Percentiles rank a stretch among this genome's conserved stretches.
Conservation (phyloP, 2,329 filamentous ascomycete genomes). For the Geoglossum cookeanum region DNA sequence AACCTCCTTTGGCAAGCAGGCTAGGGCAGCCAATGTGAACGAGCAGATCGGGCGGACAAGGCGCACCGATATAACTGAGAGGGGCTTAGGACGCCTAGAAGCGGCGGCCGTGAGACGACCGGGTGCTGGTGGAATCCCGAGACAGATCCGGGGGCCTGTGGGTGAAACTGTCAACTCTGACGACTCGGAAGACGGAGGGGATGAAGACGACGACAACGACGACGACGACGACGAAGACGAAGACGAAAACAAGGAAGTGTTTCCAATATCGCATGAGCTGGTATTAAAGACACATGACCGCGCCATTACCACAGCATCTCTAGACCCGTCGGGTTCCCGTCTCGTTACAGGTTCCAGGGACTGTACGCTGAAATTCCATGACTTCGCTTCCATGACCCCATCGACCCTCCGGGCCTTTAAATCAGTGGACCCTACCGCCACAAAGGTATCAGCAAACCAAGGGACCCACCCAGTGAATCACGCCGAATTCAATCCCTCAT, state of each 20-base stretch:
- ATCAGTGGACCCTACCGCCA: conserved; percentile 67
- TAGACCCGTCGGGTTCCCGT: conserved; percentile 70
- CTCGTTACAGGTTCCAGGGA: conserved; percentile 84
- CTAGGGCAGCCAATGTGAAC: conserved; percentile 51
- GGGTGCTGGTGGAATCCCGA: conserved; percentile 7
- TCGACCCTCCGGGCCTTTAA: conserved; percentile 89
- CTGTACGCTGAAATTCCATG: conserved; percentile 79
- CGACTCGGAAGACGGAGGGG: neutral
- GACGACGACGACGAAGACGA: conserved; percentile 34
- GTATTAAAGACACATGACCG: conserved; percentile 82
- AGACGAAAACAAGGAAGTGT: conserved; percentile 65
- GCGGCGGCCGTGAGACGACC: conserved; percentile 12
- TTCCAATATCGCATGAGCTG: conserved; percentile 82
- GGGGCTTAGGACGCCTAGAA: conserved; percentile 16
- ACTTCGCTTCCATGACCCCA: conserved; percentile 89
- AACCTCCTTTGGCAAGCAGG: conserved; percentile 67
- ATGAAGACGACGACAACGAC: neutral
- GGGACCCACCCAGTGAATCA: conserved; percentile 82
- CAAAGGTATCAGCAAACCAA: conserved; percentile 48
- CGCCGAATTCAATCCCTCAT: conserved; percentile 67
- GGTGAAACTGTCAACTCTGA: neutral
- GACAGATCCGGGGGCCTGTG: neutral
- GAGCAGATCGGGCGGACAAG: conserved; percentile 68
- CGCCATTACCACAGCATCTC: conserved; percentile 62
- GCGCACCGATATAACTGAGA: conserved; percentile 30